Evolutionary conservation across 2,329 filamentous ascomycete species (phyloP).

Genomic region (Colletotrichum graminicola): DNA sequence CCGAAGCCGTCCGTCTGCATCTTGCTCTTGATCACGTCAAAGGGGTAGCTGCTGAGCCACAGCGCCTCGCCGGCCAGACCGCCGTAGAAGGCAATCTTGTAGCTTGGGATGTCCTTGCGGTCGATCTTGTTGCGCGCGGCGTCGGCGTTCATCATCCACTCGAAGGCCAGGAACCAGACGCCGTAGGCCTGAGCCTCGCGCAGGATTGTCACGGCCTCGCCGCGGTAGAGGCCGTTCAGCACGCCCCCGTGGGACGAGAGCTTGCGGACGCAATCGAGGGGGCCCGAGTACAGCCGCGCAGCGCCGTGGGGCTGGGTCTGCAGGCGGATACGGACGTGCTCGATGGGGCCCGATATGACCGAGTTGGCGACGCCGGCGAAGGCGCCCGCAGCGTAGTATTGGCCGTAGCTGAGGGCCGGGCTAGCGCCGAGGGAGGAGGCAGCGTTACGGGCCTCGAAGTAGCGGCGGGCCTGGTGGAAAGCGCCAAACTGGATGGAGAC

Average conservation of each 20-base stretch:
- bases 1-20: constrained; percentile 99
- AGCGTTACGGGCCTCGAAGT: constrained; percentile 83
- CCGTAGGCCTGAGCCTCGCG: constrained; percentile 97
- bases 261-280: constrained; percentile 91
- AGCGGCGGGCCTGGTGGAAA: constrained; percentile 92
- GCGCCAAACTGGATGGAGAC: constrained; percentile 98
- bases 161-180: constrained; percentile 93
- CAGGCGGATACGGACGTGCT: constrained; percentile 95
- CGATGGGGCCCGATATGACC: constrained; percentile 89
- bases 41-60: constrained; percentile 93
- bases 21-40: constrained; percentile 99
- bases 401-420: constrained; percentile 75
- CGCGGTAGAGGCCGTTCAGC: constrained; percentile 83
- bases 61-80: constrained; percentile 93
- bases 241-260: constrained; percentile 77
- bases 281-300: constrained; percentile 82
- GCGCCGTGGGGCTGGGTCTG: constrained; percentile 96
- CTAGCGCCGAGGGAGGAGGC: constrained; percentile 65
- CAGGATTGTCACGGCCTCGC: constrained; percentile 84
- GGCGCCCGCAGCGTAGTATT: constrained; percentile 92
- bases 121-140: constrained; percentile 80
- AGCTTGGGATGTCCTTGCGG: constrained; percentile 81
- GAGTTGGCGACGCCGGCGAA: constrained; percentile 95
- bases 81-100: constrained; percentile 92
- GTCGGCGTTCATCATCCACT: constrained; percentile 95